These are phyloP conservation scores for Eimeria acervulina DNA, from an alignment of 169 alveolate species.

Conservation along the genomic window DNA sequence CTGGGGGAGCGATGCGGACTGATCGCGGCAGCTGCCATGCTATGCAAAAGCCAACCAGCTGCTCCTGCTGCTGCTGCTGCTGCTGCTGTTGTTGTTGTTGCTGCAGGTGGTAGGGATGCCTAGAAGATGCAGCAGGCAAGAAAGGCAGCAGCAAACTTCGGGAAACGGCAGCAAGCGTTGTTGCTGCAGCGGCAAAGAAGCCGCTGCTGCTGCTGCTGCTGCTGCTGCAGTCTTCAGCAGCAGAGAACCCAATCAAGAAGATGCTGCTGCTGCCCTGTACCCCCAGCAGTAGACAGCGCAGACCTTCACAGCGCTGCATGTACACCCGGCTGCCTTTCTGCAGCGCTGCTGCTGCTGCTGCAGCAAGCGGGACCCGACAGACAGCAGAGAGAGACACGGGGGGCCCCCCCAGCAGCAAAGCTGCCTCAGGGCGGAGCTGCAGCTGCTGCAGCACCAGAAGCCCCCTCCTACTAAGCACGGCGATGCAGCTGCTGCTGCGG, in stretches of 20 bases:
- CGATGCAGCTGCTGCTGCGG: neutral
- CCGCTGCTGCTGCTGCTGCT: conserved; percentile 86
- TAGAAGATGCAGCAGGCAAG: neutral
- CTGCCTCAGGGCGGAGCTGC: neutral
- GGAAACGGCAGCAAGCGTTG: conserved; percentile 69
- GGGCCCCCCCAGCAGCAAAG: conserved; percentile 38
- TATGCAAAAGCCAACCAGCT: conserved; percentile 23
- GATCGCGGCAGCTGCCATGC: conserved; percentile 49
- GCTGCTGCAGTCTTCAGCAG: conserved; percentile 90
- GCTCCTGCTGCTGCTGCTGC: conserved; percentile 61
- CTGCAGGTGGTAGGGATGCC: neutral
- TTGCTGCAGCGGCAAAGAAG: conserved; percentile 85
- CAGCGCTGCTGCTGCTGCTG: conserved; percentile 27
- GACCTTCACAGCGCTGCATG: neutral
- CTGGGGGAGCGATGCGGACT: neutral
- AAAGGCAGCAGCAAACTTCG: neutral
- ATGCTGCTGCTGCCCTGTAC: conserved; percentile 30
- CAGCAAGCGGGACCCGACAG: neutral
- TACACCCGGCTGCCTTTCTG: neutral
- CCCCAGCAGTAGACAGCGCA: conserved; percentile 25
- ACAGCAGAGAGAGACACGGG: conserved; percentile 21
- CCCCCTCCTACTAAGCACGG: conserved; percentile 63
- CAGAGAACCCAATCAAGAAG: conserved; percentile 89
- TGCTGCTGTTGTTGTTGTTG: neutral
- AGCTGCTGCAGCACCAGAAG: conserved; percentile 85